Evolutionary conservation across 2,329 filamentous ascomycete species (phyloP).

Genomic region (Pseudogymnoascus sp.): DNA sequence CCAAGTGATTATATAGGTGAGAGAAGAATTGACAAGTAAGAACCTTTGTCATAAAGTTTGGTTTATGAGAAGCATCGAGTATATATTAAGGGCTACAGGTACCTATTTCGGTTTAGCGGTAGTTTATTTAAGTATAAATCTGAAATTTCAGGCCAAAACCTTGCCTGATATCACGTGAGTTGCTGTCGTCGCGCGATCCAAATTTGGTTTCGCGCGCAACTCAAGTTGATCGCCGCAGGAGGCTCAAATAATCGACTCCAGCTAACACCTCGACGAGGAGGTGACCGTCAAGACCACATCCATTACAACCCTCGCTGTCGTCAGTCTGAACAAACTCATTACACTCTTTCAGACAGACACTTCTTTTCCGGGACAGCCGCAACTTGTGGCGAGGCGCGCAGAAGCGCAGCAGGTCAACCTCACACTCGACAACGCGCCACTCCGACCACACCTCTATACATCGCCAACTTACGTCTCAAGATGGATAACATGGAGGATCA

Average conservation of each 20-base stretch:
- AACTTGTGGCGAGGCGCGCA: constrained; percentile 9
- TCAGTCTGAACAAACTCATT: background rate
- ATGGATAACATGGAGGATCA: constrained; percentile 30
- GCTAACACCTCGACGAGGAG: constrained; percentile 5
- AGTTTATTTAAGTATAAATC: background rate
- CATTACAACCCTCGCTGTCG: background rate
- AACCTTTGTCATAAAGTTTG: background rate
- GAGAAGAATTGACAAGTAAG: background rate
- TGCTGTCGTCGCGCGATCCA: background rate
- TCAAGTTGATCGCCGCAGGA: background rate
- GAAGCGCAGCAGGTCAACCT: constrained; percentile 2
- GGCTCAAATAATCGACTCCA: constrained; percentile 2
- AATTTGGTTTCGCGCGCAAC: background rate
- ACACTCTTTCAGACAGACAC: background rate
- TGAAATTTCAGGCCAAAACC: background rate
- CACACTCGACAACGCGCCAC: constrained; percentile 10
- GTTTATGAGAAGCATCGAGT: background rate
- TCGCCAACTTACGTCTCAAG: constrained; percentile 12
- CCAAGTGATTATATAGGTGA: background rate
- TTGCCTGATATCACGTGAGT: background rate
- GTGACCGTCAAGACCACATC: background rate
- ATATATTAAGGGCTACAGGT: background rate
- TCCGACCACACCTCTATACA: background rate
- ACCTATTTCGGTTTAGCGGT: background rate
- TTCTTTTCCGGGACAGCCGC: constrained; percentile 1